A percentile compares a stretch with the other conserved stretches of the same genome.
phyloP scores from a whole-genome alignment of 192 early-diverging fungal species.

The Gigaspora rosea region DNA sequence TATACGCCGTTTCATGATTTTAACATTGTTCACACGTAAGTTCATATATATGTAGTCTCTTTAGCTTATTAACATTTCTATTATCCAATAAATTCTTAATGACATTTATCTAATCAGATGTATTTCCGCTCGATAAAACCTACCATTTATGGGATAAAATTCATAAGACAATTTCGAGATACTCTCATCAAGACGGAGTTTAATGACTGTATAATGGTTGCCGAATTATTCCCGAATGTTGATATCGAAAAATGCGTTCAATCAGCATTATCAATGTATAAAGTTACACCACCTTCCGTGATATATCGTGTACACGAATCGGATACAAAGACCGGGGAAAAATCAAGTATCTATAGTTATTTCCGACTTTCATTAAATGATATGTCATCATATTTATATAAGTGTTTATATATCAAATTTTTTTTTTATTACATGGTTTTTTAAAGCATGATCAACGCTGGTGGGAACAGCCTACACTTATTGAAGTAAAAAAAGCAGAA shows the following conservation, averaged over 20 bases:
- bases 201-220: conserved; percentile 60
- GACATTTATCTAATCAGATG: conserved; percentile 49
- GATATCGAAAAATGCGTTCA: conserved; percentile 72
- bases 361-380: background rate
- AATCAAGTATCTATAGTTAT: background rate
- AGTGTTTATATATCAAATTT: background rate
- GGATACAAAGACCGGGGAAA: conserved; percentile 32
- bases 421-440: background rate
- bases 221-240: conserved; percentile 64
- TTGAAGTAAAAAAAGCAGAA: conserved; percentile 53
- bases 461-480: conserved; percentile 53
- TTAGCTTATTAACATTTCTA: conserved; percentile 17
- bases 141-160: conserved; percentile 82
- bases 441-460: conserved; percentile 36
- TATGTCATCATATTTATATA: background rate
- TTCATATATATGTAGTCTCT: background rate
- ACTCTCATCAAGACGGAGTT: conserved; percentile 66
- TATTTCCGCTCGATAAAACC: conserved; percentile 79
- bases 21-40: conserved; percentile 82
- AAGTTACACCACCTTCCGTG: conserved; percentile 70
- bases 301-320: conserved; percentile 40
- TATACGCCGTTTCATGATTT: conserved; percentile 85
- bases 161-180: conserved; percentile 64
- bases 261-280: conserved; percentile 61
- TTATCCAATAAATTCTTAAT: background rate